Evolutionary conservation across 192 early-diverging fungal species (phyloP).

Genomic region (Dispira simplex): DNA sequence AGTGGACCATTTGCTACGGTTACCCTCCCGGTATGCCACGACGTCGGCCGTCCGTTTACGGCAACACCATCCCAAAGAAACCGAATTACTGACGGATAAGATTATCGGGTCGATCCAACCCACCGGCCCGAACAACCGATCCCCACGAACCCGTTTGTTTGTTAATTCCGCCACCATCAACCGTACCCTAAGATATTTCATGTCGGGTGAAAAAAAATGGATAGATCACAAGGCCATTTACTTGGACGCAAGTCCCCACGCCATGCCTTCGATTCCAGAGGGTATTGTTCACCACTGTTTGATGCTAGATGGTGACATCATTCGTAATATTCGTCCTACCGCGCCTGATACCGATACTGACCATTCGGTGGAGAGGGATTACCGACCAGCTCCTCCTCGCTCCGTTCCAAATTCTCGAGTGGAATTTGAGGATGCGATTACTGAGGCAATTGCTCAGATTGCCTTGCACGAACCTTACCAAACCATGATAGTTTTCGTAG

Average conservation of each 20-base stretch:
- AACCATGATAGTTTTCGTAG: conserved; percentile 2
- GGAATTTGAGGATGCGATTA: neutral
- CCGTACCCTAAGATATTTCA: neutral
- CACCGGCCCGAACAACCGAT: neutral
- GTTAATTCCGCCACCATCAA: conserved; percentile 11
- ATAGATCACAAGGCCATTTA: conserved; percentile 2
- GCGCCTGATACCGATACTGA: neutral
- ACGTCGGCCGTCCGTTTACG: conserved; percentile 13
- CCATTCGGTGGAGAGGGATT: neutral
- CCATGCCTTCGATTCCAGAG: neutral
- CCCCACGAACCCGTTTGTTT: neutral
- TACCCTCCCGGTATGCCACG: conserved; percentile 17
- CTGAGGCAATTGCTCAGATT: conserved; percentile 4
- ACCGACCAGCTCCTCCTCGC: neutral
- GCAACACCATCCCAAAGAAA: conserved; percentile 15
- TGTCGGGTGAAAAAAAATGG: neutral
- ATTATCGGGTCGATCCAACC: neutral
- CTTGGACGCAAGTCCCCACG: neutral
- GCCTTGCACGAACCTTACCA: conserved; percentile 6
- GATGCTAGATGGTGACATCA: neutral
- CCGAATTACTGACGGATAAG: conserved; percentile 3
- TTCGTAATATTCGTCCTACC: conserved; percentile 5
- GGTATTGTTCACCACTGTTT: conserved; percentile 7
- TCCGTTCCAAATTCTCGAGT: neutral
- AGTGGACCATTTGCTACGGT: conserved; percentile 18